Conservation (phyloP, 805 yeast genomes). For the Naumovozyma castellii region DNA sequence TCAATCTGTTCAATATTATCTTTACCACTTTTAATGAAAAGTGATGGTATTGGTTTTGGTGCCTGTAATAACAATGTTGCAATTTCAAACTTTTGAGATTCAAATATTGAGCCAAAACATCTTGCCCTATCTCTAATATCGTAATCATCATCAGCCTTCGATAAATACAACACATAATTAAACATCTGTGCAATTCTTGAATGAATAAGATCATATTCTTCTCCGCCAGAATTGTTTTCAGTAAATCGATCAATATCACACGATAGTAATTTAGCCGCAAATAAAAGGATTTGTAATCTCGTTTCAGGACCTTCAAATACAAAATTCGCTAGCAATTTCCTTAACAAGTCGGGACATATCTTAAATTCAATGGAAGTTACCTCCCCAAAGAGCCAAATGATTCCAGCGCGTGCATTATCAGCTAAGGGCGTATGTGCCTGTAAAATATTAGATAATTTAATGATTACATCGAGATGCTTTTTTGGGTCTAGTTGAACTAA, state of each 20-base stretch:
- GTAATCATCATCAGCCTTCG: conserved; percentile 62
- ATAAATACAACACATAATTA: conserved; percentile 48
- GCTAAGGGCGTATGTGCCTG: conserved; percentile 19
- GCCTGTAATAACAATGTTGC: conserved; percentile 67
- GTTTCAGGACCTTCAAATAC: conserved; percentile 47
- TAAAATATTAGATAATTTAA: conserved; percentile 37
- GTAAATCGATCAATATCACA: conserved; percentile 38
- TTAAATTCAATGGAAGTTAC: conserved; percentile 39
- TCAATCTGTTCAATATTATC: background rate
- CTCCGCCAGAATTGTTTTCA: conserved; percentile 9
- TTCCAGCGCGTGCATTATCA: conserved; percentile 62
- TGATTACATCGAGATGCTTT: conserved; percentile 45
- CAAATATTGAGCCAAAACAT: conserved; percentile 52
- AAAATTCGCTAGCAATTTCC: conserved; percentile 47
- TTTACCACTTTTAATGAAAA: background rate
- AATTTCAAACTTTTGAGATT: conserved; percentile 43
- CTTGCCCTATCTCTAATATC: conserved; percentile 85
- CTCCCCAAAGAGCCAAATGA: conserved; percentile 89
- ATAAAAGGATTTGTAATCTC: conserved; percentile 58
- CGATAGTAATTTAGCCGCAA: conserved; percentile 65
- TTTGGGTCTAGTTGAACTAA: conserved; percentile 56
- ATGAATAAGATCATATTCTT: conserved; percentile 27
- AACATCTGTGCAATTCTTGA: conserved; percentile 43
- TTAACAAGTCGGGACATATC: conserved; percentile 67
- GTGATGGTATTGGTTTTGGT: conserved; percentile 43